A percentile compares a stretch with the other conserved stretches of the same genome.
These are phyloP conservation scores for Leavenworthia alabamica DNA, from an alignment of 345 rosid genomes.

Conservation along the genomic window DNA sequence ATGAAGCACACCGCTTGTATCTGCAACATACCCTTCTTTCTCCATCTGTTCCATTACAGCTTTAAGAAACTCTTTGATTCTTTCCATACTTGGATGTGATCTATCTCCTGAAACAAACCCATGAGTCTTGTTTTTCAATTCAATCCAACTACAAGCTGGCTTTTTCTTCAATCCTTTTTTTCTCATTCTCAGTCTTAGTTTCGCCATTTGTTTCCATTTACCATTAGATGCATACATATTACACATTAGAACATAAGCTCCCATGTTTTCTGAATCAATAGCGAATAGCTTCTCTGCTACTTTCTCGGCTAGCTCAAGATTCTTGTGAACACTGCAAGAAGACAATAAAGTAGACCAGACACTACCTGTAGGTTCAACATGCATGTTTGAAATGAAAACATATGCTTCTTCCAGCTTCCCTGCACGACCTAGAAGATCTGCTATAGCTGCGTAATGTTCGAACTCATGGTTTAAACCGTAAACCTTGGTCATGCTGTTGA, in stretches of 20 bases:
- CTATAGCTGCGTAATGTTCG: conserved; percentile 82
- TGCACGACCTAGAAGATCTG: conserved; percentile 83
- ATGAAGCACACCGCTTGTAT: conserved; percentile 56
- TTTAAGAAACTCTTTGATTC: conserved; percentile 43
- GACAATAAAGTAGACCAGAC: conserved; percentile 68
- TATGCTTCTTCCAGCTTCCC: conserved; percentile 84
- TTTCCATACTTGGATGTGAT: conserved; percentile 47
- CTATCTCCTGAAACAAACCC: conserved; percentile 65
- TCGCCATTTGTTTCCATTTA: conserved; percentile 61
- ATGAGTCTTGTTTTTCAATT: conserved; percentile 55
- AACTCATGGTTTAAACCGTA: conserved; percentile 54
- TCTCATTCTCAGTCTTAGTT: conserved; percentile 44
- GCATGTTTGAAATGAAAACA: conserved; percentile 46
- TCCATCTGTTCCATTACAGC: conserved; percentile 54
- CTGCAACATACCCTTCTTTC: conserved; percentile 64
- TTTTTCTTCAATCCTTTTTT: conserved; percentile 53
- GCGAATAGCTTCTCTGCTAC: conserved; percentile 49
- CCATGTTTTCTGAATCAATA: conserved; percentile 58
- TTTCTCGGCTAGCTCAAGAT: conserved; percentile 65
- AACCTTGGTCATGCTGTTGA: conserved; percentile 48
- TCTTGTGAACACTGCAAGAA: conserved; percentile 72
- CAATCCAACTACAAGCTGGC: conserved; percentile 87
- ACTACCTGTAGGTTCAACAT: conserved; percentile 42
- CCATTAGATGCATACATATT: conserved; percentile 61
- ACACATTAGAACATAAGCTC: conserved; percentile 70